A percentile compares a stretch with the other conserved stretches of the same genome.
These are phyloP conservation scores for Yamadazyma diddensiae DNA, from an alignment of 1,139 yeast genomes.

Conservation along the genomic window DNA sequence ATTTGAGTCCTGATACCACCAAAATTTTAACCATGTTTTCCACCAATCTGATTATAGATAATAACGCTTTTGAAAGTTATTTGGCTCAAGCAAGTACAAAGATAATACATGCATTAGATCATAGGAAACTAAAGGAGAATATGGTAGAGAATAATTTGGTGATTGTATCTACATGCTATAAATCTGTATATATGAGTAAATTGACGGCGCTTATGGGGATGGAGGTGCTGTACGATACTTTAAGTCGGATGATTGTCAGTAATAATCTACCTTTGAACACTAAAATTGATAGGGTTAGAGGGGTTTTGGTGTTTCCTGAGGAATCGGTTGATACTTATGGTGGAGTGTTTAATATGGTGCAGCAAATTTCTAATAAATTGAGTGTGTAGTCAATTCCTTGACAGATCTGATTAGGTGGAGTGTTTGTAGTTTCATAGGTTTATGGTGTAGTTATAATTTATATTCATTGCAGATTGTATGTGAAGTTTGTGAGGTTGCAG, in stretches of 20 bases:
- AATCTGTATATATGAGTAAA: conserved; percentile 20
- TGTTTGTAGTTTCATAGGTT: too few species aligned
- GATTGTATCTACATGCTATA: conserved; percentile 28
- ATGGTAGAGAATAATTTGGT: conserved; percentile 32
- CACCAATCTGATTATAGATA: conserved; percentile 18
- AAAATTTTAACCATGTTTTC: conserved; percentile 9
- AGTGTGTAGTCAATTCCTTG: too few species aligned
- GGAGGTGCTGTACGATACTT: conserved; percentile 21
- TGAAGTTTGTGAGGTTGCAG: too few species aligned
- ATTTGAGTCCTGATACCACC: conserved; percentile 3
- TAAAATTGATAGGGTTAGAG: conserved; percentile 32
- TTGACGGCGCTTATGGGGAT: conserved; percentile 16
- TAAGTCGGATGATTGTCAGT: conserved; percentile 32
- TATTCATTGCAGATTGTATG: too few species aligned
- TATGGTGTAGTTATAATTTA: too few species aligned
- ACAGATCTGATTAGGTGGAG: too few species aligned
- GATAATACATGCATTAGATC: conserved; percentile 14
- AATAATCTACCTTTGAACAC: conserved; percentile 31
- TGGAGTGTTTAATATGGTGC: conserved; percentile 13
- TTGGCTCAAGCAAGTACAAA: conserved; percentile 12
- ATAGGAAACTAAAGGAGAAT: conserved; percentile 19
- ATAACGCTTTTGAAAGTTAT: conserved; percentile 17
- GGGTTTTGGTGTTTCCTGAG: conserved; percentile 24
- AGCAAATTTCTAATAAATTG: conserved; percentile 5
- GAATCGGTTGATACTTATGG: conserved; percentile 8